Evolutionary conservation across 1,284 basidiomycete genomes (phyloP).

Genomic region (Coriolopsis trogii): DNA sequence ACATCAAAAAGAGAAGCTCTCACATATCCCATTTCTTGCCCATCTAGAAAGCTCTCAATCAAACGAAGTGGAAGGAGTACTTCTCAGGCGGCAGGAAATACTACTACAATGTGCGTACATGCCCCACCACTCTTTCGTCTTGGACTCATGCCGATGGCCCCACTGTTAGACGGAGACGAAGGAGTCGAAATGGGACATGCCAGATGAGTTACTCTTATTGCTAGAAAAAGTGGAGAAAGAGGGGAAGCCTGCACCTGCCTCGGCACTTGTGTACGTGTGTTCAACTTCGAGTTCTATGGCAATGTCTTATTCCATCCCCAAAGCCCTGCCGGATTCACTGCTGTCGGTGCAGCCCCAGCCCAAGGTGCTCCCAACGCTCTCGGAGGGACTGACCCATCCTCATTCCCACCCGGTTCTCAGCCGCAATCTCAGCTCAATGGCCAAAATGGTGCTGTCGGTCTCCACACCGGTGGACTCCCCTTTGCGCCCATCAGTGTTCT

Average conservation of each 20-base stretch:
- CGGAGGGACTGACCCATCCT: conserved; percentile 38
- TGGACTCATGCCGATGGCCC: neutral
- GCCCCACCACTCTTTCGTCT: neutral
- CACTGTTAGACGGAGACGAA: conserved; percentile 78
- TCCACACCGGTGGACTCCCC: conserved; percentile 57
- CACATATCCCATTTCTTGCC: neutral
- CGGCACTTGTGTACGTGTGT: conserved; percentile 31
- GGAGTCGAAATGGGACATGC: conserved; percentile 97
- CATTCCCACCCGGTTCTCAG: conserved; percentile 36
- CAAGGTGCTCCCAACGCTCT: conserved; percentile 39
- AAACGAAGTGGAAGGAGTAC: conserved; percentile 94
- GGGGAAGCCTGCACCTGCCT: conserved; percentile 38
- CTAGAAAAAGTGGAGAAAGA: conserved; percentile 86
- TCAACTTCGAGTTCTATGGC: neutral
- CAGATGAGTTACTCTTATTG: conserved; percentile 80
- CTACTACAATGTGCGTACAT: conserved; percentile 79
- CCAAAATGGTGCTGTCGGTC: conserved; percentile 46
- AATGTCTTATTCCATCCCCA: neutral
- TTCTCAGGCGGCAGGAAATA: conserved; percentile 89
- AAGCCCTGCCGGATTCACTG: conserved; percentile 23
- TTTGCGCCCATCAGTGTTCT: conserved; percentile 60
- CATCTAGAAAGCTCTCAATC: conserved; percentile 78
- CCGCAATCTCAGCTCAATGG: conserved; percentile 46
- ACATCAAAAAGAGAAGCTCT: neutral
- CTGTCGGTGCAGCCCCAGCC: conserved; percentile 24